Base-by-base conservation (phyloP, 352 stramenopile genomes). In the Globisporangium lucens region DNA sequence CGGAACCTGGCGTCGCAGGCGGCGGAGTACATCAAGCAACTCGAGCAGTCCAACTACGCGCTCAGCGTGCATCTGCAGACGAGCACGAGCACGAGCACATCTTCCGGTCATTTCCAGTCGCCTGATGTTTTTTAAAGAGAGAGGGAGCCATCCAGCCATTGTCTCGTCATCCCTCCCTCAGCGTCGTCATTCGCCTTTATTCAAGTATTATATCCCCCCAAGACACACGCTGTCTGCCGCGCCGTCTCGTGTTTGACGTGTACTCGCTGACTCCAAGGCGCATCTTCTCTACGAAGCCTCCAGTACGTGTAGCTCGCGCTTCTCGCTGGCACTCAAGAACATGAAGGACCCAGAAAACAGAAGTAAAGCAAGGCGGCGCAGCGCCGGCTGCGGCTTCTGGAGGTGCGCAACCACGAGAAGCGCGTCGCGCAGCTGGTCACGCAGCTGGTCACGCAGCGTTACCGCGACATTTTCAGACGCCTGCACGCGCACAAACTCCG, bases 21-120 rank as follows among this genome's bases (percentile, higher is more conserved):
- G 24, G 88, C 86, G 24, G 88, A 96, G 63, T 86, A 94, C 71
- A 96, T 96, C 51, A 92, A 90, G 72, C 80, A 82, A 3, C 76
- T 96, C 22, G 88, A 96, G 73, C 86, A 94, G 75, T 86, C 78
- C 63, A 96, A 96, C 77, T 96, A 94, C 69, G 89, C 88, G 51
- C 82, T 96, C 35, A 72, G 86, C 38, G 85, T 96, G 38, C 88
- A 96, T 61, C 72, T 96, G 59, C 86, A 96, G 72, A 90, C 85
- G 43, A 96, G 86, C 69, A 94, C 85, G 43, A 96, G 86, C 69
- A 94, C 82, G 8, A 90, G 67, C 55, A 60, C 60, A 3, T 56
- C 68, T 9, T 63, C 68, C 66, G 61, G 75, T 43, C 71, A 71
- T 10, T 73, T 75, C n/a, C 79, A 80, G 65, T 80, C 83, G 27